Evolutionary conservation across 2,329 filamentous ascomycete species (phyloP).

Genomic region (Arthroderma sp.): DNA sequence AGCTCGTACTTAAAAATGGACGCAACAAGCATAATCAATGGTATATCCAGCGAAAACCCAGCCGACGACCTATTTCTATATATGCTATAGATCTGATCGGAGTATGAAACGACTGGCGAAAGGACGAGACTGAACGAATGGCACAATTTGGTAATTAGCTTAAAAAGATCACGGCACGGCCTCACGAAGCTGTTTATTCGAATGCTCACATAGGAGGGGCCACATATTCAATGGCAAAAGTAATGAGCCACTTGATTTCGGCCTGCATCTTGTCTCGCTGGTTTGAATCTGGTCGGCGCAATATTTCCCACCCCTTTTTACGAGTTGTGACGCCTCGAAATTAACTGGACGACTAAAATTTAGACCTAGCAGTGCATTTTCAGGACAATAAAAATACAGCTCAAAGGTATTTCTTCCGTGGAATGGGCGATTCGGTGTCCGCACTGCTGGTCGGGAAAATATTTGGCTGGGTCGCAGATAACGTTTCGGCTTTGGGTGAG

Average conservation of each 20-base stretch:
- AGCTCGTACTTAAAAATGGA: slow-evolving; percentile 46
- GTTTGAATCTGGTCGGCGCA: neutral
- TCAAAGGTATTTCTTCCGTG: too few species aligned
- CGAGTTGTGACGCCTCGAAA: too few species aligned
- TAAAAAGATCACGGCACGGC: slow-evolving; percentile 3
- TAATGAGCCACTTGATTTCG: slow-evolving; percentile 26
- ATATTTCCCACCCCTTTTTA: too few species aligned
- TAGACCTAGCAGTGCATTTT: too few species aligned
- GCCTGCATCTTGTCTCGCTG: neutral
- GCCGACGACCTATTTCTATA: slow-evolving; percentile 46
- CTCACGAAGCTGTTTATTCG: neutral
- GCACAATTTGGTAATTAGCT: neutral
- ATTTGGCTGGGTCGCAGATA: too few species aligned
- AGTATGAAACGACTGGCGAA: slow-evolving; percentile 52
- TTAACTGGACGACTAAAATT: too few species aligned
- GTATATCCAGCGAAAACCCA: slow-evolving; percentile 54
- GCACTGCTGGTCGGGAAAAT: too few species aligned
- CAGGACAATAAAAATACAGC: too few species aligned
- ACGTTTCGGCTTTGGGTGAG: too few species aligned
- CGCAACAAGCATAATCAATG: slow-evolving; percentile 53
- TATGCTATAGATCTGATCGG: slow-evolving; percentile 54
- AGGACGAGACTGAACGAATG: slow-evolving; percentile 38
- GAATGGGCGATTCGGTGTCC: too few species aligned
- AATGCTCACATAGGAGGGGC: slow-evolving; percentile 37
- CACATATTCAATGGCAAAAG: slow-evolving; percentile 31